These are phyloP conservation scores for Ascochyta rabiei DNA, from an alignment of 2,329 filamentous ascomycete genomes.

Conservation along the genomic window DNA sequence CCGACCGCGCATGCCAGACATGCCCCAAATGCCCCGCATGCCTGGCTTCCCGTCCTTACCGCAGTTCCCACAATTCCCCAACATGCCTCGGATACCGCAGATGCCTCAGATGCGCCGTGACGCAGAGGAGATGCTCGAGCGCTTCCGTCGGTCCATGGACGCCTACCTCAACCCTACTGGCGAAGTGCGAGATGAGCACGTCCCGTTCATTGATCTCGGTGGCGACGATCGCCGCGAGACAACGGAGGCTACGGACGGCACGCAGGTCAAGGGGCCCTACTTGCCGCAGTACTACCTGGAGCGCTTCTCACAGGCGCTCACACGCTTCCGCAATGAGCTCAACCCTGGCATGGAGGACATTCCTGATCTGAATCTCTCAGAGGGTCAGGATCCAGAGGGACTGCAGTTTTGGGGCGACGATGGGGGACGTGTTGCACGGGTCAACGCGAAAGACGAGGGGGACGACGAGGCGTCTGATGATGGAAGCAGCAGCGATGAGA, in stretches of 20 bases:
- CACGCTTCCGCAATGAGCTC: conserved; percentile 55
- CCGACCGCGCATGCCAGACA: conserved; percentile 37
- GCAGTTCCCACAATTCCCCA: conserved; percentile 40
- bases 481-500: conserved; percentile 43
- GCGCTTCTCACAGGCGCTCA: conserved; percentile 52
- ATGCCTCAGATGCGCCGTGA: conserved; percentile 37
- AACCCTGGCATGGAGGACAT: conserved; percentile 43
- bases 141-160: conserved; percentile 49
- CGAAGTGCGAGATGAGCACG: conserved; percentile 40
- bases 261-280: conserved; percentile 46
- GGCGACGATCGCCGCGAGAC: conserved; percentile 45
- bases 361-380: conserved; percentile 34
- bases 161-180: conserved; percentile 52
- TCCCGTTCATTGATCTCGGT: conserved; percentile 45
- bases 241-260: conserved; percentile 42
- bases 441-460: conserved; percentile 36
- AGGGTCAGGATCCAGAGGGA: conserved; percentile 37
- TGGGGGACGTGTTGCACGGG: conserved; percentile 29
- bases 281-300: conserved; percentile 55
- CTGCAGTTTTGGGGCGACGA: conserved; percentile 44
- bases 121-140: conserved; percentile 45
- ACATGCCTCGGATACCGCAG: conserved; percentile 29
- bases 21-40: conserved; percentile 39
- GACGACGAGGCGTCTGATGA: conserved; percentile 34
- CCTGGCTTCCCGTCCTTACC: conserved; percentile 41